These are phyloP conservation scores for Vitis hybrid DNA, from an alignment of 177 flowering plant species.

Conservation along the genomic window DNA sequence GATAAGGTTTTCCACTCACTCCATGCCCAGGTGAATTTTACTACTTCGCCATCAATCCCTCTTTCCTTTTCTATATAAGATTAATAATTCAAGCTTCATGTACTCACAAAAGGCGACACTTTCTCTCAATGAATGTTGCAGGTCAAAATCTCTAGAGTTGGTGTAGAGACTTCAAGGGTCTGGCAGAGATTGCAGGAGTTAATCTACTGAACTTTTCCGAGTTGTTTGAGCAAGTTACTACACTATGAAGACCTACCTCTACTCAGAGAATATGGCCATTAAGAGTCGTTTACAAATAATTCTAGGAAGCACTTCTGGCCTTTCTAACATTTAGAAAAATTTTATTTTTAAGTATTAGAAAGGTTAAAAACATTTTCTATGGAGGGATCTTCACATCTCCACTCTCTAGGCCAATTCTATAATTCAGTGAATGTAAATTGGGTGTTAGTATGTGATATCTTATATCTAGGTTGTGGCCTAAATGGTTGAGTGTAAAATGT, in stretches of 20 bases:
- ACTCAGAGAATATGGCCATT: neutral
- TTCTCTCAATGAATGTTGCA: constrained; percentile 8
- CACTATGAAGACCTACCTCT: neutral
- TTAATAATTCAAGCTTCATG: neutral
- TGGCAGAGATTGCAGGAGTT: constrained; percentile 35
- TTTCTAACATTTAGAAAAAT: no score
- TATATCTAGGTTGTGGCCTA: no score
- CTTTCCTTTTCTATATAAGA: neutral
- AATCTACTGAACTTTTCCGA: constrained; percentile 1
- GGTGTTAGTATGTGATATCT: no score
- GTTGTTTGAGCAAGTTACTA: neutral
- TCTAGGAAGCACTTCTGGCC: no score
- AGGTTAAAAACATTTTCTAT: no score
- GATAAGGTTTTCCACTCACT: constrained; percentile 38
- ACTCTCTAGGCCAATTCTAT: no score
- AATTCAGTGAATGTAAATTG: no score
- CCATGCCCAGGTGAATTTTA: constrained; percentile 41
- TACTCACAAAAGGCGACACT: neutral
- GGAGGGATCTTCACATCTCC: no score
- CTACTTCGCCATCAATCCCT: neutral
- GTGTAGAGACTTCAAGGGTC: constrained; percentile 42
- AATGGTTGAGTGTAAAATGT: no score
- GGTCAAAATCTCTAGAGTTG: constrained; percentile 47
- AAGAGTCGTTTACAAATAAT: no score
- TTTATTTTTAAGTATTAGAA: no score